Evolutionary conservation across 768 basidiomycete genomes (phyloP).

Genomic region (Mycena indigotica): DNA sequence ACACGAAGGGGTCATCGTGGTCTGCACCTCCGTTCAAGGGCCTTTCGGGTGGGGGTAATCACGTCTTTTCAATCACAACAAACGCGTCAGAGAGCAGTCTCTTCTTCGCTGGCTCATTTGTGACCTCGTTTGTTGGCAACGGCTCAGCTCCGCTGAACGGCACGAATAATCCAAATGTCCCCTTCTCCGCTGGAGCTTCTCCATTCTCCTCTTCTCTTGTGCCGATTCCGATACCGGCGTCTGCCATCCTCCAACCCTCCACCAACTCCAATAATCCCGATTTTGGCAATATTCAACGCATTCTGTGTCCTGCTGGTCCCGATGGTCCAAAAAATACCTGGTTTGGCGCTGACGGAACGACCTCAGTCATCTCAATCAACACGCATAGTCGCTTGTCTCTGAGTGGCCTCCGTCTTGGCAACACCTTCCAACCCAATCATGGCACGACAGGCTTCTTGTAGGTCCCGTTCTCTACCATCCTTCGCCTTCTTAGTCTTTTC

Average conservation of each 20-base stretch:
- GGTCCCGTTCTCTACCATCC: conserved; percentile 27
- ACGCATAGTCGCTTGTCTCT: conserved; percentile 74
- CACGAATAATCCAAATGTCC: conserved; percentile 84
- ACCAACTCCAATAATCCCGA: conserved; percentile 57
- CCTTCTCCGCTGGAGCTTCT: conserved; percentile 77
- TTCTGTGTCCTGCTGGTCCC: conserved; percentile 84
- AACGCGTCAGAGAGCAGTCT: conserved; percentile 73
- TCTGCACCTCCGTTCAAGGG: conserved; percentile 79
- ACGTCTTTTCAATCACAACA: conserved; percentile 75
- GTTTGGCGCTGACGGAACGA: conserved; percentile 74
- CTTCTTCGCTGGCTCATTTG: conserved; percentile 88
- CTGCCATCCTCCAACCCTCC: conserved; percentile 55
- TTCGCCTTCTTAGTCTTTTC: conserved; percentile 17
- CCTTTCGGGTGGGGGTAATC: conserved; percentile 66
- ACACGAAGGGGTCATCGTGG: conserved; percentile 67
- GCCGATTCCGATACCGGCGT: conserved; percentile 68
- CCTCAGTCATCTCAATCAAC: conserved; percentile 75
- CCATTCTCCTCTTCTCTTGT: conserved; percentile 90
- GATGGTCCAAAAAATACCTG: conserved; percentile 83
- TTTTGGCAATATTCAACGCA: conserved; percentile 64
- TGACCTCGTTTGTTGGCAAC: conserved; percentile 67
- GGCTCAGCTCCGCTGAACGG: conserved; percentile 50
- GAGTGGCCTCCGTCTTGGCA: conserved; percentile 85
- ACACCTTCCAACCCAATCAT: conserved; percentile 79
- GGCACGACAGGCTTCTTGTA: conserved; percentile 91